Conservation (phyloP, 257 asterid species). For the Nicotiana obtusifolia region DNA sequence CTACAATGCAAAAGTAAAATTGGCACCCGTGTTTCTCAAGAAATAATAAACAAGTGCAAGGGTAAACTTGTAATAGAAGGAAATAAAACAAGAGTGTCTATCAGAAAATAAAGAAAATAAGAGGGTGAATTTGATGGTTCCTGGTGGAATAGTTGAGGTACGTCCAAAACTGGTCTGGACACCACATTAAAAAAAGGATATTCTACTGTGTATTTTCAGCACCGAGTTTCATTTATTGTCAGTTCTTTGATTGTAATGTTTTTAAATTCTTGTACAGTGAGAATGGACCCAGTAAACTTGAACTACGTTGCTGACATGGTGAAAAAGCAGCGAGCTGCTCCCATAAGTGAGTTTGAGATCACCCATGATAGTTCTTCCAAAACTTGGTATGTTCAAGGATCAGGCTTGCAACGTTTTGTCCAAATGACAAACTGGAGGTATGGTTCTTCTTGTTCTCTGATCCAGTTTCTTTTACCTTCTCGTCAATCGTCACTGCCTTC, state of each 20-base stretch:
- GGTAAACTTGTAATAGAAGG: background rate
- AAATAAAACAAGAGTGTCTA: background rate
- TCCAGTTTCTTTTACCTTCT: background rate
- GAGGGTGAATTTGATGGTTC: background rate
- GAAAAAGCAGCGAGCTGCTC: slow-evolving; percentile 61
- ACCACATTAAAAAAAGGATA: background rate
- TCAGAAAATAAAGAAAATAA: background rate
- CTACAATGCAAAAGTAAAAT: background rate
- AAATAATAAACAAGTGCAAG: background rate
- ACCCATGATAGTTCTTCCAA: slow-evolving; percentile 44
- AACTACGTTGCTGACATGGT: slow-evolving; percentile 67
- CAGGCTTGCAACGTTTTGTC: slow-evolving; percentile 85
- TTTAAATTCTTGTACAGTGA: slow-evolving; percentile 28
- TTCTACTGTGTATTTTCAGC: background rate
- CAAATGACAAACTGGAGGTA: slow-evolving; percentile 99
- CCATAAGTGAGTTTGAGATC: slow-evolving; percentile 75
- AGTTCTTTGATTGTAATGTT: background rate
- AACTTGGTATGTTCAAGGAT: slow-evolving; percentile 75
- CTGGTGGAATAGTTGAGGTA: background rate
- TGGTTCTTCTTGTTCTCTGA: background rate
- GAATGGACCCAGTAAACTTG: slow-evolving; percentile 32
- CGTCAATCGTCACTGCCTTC: background rate
- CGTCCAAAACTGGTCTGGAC: no score
- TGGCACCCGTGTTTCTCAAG: background rate
- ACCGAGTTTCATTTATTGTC: background rate